These are phyloP conservation scores for Metschnikowia corniflorae DNA, from an alignment of 805 yeast species.

Conservation along the genomic window DNA sequence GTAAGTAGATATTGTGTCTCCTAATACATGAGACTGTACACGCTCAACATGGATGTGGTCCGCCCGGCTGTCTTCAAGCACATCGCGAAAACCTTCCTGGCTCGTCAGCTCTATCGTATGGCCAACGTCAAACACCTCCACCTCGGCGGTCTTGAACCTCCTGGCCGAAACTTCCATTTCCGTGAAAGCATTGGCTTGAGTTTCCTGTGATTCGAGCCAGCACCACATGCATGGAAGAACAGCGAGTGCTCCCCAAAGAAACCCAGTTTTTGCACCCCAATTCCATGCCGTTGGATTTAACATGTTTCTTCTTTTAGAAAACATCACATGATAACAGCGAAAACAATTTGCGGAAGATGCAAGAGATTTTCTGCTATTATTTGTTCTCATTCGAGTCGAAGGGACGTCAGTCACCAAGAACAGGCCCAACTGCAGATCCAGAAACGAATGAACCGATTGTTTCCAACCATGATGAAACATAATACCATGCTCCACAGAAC, in stretches of 20 bases:
- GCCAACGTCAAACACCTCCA: constrained; percentile 38
- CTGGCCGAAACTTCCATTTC: constrained; percentile 54
- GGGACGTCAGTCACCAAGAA: constrained; percentile 39
- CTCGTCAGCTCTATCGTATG: constrained; percentile 36
- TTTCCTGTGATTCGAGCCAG: constrained; percentile 56
- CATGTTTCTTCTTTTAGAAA: too few species aligned
- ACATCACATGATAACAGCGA: constrained; percentile 33
- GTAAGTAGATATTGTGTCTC: too few species aligned
- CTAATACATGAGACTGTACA: too few species aligned
- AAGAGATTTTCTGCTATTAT: constrained; percentile 38
- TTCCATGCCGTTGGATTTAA: constrained; percentile 44
- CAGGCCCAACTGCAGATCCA: constrained; percentile 27
- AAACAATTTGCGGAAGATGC: constrained; percentile 32
- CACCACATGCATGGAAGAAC: constrained; percentile 36
- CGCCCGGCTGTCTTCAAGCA: constrained; percentile 23
- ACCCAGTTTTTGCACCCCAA: constrained; percentile 45
- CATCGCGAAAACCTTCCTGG: constrained; percentile 29
- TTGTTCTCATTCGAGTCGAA: constrained; percentile 33
- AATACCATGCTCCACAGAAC: too few species aligned
- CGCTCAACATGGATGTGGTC: constrained; percentile 16
- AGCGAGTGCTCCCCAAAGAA: constrained; percentile 43
- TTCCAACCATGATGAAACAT: too few species aligned
- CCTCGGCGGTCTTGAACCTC: constrained; percentile 38
- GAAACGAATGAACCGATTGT: constrained; percentile 35
- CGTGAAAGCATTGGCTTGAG: constrained; percentile 53